Conservation (phyloP, 345 rosid genomes). For the Raphanus sativus region DNA sequence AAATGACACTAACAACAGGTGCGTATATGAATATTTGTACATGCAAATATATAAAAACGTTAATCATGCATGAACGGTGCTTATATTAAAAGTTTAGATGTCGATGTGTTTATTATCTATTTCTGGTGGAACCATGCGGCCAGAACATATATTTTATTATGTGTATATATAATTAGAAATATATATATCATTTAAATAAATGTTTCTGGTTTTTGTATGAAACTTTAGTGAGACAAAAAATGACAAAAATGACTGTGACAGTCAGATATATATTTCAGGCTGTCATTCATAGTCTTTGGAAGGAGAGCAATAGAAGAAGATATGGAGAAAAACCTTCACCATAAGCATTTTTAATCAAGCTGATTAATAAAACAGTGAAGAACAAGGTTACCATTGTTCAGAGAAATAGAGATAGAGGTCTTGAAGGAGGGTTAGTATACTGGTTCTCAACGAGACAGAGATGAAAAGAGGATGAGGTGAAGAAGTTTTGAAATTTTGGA, state of each 20-base stretch:
- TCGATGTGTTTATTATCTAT: conserved; percentile 7
- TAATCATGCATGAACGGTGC: neutral
- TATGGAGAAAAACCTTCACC: no score
- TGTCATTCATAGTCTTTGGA: no score
- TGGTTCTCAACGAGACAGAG: no score
- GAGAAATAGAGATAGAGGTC: no score
- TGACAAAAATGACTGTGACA: neutral
- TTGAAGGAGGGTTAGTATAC: no score
- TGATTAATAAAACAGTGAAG: no score
- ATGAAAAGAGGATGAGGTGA: no score
- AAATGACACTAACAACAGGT: neutral
- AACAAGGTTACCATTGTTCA: no score
- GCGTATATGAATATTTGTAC: neutral
- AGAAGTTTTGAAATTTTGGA: no score
- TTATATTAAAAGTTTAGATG: neutral
- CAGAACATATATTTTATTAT: neutral
- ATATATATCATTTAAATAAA: neutral
- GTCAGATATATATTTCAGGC: no score
- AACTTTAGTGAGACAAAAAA: conserved; percentile 24
- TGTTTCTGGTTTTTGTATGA: conserved; percentile 15
- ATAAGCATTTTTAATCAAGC: no score
- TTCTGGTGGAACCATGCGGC: conserved; percentile 14
- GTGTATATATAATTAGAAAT: neutral
- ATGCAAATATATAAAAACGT: neutral
- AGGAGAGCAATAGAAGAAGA: no score